These are phyloP conservation scores for Diphasiastrum complanatum DNA, from an alignment of 83 land plant species.

Conservation along the genomic window DNA sequence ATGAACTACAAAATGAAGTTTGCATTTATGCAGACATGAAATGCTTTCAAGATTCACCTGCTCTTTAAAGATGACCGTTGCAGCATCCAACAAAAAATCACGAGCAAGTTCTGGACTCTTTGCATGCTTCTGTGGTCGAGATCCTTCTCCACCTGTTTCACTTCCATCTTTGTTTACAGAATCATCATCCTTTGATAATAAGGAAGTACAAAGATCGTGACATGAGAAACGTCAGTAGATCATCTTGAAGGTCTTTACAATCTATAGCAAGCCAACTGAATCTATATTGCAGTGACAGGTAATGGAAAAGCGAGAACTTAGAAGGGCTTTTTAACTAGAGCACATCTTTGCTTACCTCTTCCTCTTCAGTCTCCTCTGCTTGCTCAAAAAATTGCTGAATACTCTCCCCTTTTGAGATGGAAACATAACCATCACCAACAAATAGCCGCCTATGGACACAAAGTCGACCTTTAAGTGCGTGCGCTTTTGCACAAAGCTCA, in stretches of 20 bases:
- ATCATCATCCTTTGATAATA: constrained; percentile 98
- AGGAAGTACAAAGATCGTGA: too few species aligned
- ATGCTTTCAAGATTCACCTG: constrained; percentile 60
- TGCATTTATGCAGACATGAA: too few species aligned
- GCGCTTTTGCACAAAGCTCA: constrained; percentile 88
- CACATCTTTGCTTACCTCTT: constrained; percentile 52
- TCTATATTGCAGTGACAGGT: too few species aligned
- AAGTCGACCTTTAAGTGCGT: constrained; percentile 79
- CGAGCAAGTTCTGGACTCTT: constrained; percentile 99
- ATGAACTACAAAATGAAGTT: too few species aligned
- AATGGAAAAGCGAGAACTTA: neutral
- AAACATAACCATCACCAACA: constrained; percentile 94
- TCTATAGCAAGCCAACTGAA: too few species aligned
- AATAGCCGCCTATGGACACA: constrained; percentile 95
- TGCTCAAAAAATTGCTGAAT: constrained; percentile 94
- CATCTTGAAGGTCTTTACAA: too few species aligned
- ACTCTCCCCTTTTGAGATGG: constrained; percentile 85
- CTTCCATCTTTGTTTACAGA: constrained; percentile 82
- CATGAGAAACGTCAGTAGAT: too few species aligned
- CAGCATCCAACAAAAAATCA: constrained; percentile 95
- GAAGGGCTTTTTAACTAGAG: neutral
- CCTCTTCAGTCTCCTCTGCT: constrained; percentile 99
- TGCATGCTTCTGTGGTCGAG: constrained; percentile 96
- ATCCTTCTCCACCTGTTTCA: constrained; percentile 83
- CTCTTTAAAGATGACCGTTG: constrained; percentile 96